Percentiles rank a stretch among this genome's conserved stretches.
phyloP scores from a whole-genome alignment of 2,329 filamentous ascomycete species.

The Penicillium occitanis region DNA sequence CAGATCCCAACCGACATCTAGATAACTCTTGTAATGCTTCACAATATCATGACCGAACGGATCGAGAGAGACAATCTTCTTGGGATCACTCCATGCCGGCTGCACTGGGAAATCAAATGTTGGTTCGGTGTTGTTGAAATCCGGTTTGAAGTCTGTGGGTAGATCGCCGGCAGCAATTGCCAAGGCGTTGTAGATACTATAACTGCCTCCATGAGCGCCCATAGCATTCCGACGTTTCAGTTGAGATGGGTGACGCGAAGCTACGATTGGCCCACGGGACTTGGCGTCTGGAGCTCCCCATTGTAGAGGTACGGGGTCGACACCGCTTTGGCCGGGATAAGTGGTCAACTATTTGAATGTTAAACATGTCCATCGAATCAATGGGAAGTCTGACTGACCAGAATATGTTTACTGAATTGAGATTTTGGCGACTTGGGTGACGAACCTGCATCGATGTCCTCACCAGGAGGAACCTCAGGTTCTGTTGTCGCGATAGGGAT shows the following conservation, averaged over 20 bases:
- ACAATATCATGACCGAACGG: conserved; percentile 86
- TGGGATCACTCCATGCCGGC: conserved; percentile 80
- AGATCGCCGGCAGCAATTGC: conserved; percentile 90
- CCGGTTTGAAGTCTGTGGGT: conserved; percentile 73
- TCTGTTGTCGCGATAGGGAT: conserved; percentile 1
- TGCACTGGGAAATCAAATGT: conserved; percentile 87
- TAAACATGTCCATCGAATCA: neutral
- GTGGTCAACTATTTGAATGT: conserved; percentile 59
- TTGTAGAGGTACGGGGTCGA: conserved; percentile 82
- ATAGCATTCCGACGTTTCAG: conserved; percentile 53
- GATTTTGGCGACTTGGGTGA: conserved; percentile 18
- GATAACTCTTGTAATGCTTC: conserved; percentile 72
- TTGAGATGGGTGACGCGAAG: conserved; percentile 50
- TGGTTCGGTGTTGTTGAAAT: conserved; percentile 84
- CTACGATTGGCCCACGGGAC: conserved; percentile 81
- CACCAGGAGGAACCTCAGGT: neutral
- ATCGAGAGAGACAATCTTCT: conserved; percentile 98
- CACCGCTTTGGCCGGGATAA: conserved; percentile 90
- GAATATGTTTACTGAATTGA: conserved; percentile 22
- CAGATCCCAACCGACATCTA: conserved; percentile 71
- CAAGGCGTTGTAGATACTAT: conserved; percentile 92
- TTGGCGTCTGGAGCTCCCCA: conserved; percentile 79
- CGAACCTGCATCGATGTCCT: conserved; percentile 1
- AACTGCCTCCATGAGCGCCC: conserved; percentile 80
- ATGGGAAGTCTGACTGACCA: conserved; percentile 14